Evolutionary conservation across 2,329 filamentous ascomycete species (phyloP).

Genomic region (Aureobasidium sp.): DNA sequence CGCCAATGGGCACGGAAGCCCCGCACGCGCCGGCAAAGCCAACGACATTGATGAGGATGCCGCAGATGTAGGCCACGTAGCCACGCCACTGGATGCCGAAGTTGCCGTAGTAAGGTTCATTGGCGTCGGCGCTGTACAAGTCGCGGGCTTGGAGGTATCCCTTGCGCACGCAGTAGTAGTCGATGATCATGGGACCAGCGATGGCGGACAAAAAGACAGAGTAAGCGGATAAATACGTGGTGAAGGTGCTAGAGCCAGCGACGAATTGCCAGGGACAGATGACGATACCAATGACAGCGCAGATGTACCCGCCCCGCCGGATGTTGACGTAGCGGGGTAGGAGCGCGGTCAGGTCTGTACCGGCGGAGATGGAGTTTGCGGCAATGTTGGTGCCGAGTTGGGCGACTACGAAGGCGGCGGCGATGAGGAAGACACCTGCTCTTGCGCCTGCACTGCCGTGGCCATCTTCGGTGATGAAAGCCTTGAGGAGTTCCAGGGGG

Average conservation of each 20-base stretch:
- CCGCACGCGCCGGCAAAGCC: slow-evolving; percentile 82
- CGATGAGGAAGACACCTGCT: slow-evolving; percentile 44
- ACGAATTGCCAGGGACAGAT: slow-evolving; percentile 86
- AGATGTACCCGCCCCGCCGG: slow-evolving; percentile 78
- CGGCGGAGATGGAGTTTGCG: slow-evolving; percentile 52
- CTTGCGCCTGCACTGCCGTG: slow-evolving; percentile 35
- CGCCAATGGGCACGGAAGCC: slow-evolving; percentile 60
- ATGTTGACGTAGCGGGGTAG: slow-evolving; percentile 54
- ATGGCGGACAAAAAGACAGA: slow-evolving; percentile 91
- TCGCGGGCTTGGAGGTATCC: slow-evolving; percentile 72
- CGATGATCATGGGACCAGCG: slow-evolving; percentile 78
- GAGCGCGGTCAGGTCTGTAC: slow-evolving; percentile 45
- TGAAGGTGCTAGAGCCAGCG: slow-evolving; percentile 69
- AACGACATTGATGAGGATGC: slow-evolving; percentile 83
- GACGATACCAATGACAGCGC: slow-evolving; percentile 66
- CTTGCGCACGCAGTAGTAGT: slow-evolving; percentile 79
- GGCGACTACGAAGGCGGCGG: slow-evolving; percentile 38
- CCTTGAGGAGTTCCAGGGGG: slow-evolving; percentile 32
- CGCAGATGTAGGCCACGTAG: slow-evolving; percentile 71
- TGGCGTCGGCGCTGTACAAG: slow-evolving; percentile 63
- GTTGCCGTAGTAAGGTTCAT: slow-evolving; percentile 63
- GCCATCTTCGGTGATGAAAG: slow-evolving; percentile 32
- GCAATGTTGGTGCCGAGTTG: slow-evolving; percentile 62
- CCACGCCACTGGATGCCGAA: slow-evolving; percentile 73
- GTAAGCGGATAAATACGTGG: slow-evolving; percentile 84